Conservation (phyloP, 2,329 filamentous ascomycete genomes). For the Fusarium verticillioides region DNA sequence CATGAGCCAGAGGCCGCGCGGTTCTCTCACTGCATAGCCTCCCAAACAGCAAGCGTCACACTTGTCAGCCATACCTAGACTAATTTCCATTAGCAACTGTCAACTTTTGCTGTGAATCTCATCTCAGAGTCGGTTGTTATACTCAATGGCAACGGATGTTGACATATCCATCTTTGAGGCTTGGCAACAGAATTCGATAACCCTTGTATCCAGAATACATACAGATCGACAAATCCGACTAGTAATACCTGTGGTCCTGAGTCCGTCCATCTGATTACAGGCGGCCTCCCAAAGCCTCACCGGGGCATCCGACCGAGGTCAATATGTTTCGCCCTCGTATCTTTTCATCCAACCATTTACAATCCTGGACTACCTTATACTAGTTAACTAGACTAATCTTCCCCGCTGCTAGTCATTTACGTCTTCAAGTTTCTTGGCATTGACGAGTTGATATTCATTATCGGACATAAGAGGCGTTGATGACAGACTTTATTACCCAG, state of each 20-base stretch:
- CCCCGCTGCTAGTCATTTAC: slow-evolving; percentile 21
- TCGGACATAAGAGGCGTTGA: neutral
- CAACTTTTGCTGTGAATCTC: neutral
- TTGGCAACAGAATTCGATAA: neutral
- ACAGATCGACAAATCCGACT: neutral
- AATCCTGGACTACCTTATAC: neutral
- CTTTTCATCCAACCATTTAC: slow-evolving; percentile 15
- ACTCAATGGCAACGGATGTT: slow-evolving; percentile 8
- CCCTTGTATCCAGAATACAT: neutral
- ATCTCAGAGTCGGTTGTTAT: slow-evolving; percentile 1
- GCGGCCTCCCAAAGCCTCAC: slow-evolving; percentile 15
- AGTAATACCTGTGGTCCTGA: neutral
- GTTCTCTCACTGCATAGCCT: slow-evolving; percentile 31
- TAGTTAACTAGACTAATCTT: neutral
- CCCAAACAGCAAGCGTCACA: slow-evolving; percentile 8
- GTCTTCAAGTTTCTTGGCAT: slow-evolving; percentile 18
- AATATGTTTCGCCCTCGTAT: slow-evolving; percentile 24
- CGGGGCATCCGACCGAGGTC: slow-evolving; percentile 16
- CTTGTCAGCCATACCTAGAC: neutral
- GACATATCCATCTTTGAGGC: neutral
- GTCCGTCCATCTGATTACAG: neutral
- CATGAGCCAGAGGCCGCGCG: slow-evolving; percentile 26
- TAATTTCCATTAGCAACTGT: neutral
- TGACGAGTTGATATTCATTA: slow-evolving; percentile 15
- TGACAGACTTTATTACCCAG: neutral